These are phyloP conservation scores for Astraeus odoratus DNA, from an alignment of 768 basidiomycete species.

Conservation along the genomic window DNA sequence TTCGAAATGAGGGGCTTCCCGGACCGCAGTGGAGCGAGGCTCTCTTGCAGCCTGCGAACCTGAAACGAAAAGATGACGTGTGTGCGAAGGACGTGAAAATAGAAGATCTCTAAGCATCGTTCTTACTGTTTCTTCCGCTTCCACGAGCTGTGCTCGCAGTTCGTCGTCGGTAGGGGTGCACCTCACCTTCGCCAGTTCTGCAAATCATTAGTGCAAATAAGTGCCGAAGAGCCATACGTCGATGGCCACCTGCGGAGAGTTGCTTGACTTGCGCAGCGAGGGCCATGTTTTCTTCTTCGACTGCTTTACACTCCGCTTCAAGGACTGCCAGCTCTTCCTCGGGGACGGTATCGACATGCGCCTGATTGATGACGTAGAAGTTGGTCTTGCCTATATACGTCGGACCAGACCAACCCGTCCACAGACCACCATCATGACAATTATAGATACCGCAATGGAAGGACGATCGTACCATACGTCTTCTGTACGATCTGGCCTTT, in stretches of 20 bases:
- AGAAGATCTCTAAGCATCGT: slow-evolving; percentile 6
- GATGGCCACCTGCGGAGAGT: slow-evolving; percentile 22
- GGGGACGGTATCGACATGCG: slow-evolving; percentile 58
- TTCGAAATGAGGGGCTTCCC: slow-evolving; percentile 59
- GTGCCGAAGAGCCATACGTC: background rate
- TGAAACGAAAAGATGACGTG: slow-evolving; percentile 19
- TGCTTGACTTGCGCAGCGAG: slow-evolving; percentile 46
- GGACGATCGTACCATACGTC: slow-evolving; percentile 54
- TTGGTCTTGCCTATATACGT: slow-evolving; percentile 76
- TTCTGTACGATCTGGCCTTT: slow-evolving; percentile 80
- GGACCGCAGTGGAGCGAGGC: slow-evolving; percentile 58
- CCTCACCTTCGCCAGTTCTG: slow-evolving; percentile 63
- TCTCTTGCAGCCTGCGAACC: slow-evolving; percentile 42
- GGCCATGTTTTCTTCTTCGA: slow-evolving; percentile 55
- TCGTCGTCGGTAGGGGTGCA: slow-evolving; percentile 64
- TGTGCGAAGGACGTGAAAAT: slow-evolving; percentile 1
- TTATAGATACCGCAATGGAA: background rate
- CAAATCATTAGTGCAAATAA: slow-evolving; percentile 9
- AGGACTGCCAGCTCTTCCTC: slow-evolving; percentile 53
- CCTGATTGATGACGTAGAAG: slow-evolving; percentile 84
- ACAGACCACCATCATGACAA: too few species aligned
- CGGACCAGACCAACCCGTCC: too few species aligned
- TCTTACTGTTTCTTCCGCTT: slow-evolving; percentile 47
- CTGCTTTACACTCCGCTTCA: slow-evolving; percentile 47
- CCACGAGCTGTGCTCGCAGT: slow-evolving; percentile 48